Percentiles rank a stretch among this genome's conserved stretches.
Evolutionary conservation across 805 yeast genomes (phyloP).

Genomic region (Saccharomycopsis fodiens): DNA sequence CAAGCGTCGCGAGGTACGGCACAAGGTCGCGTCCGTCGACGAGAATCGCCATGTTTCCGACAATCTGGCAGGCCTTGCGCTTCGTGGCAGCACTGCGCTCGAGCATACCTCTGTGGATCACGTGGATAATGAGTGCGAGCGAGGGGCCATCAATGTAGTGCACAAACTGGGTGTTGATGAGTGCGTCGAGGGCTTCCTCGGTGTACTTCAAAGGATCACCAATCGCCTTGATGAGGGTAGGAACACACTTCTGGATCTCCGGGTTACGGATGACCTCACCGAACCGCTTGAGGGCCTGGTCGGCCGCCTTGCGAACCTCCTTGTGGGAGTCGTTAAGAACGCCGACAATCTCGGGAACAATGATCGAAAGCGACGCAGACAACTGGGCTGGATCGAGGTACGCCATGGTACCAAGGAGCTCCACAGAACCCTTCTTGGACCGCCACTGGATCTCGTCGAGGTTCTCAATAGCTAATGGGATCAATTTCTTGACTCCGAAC

Average conservation of each 20-base stretch:
- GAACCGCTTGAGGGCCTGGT: conserved; percentile 75
- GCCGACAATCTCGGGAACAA: conserved; percentile 94
- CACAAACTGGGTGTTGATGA: conserved; percentile 86
- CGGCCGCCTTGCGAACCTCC: conserved; percentile 95
- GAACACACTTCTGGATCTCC: conserved; percentile 89
- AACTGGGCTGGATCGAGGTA: conserved; percentile 91
- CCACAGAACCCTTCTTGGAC: conserved; percentile 94
- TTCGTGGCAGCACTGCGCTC: conserved; percentile 92
- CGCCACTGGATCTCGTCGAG: conserved; percentile 92
- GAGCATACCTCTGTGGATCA: conserved; percentile 89
- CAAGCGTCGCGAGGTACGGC: conserved; percentile 74
- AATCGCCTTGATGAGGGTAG: conserved; percentile 79
- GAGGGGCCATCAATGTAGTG: conserved; percentile 99
- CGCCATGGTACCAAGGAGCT: conserved; percentile 95
- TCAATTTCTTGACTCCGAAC: conserved; percentile 82
- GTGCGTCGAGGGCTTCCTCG: conserved; percentile 76
- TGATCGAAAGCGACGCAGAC: conserved; percentile 78
- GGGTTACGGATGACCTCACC: conserved; percentile 98
- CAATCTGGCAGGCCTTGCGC: conserved; percentile 93
- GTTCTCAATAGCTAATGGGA: conserved; percentile 83
- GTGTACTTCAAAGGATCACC: conserved; percentile 93
- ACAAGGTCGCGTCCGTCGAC: conserved; percentile 81
- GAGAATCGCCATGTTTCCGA: conserved; percentile 95
- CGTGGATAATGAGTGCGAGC: conserved; percentile 88
- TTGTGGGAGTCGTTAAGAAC: conserved; percentile 92